phyloP scores from a whole-genome alignment of 306 rosid genomes.

The Oemleria cerasiformis region DNA sequence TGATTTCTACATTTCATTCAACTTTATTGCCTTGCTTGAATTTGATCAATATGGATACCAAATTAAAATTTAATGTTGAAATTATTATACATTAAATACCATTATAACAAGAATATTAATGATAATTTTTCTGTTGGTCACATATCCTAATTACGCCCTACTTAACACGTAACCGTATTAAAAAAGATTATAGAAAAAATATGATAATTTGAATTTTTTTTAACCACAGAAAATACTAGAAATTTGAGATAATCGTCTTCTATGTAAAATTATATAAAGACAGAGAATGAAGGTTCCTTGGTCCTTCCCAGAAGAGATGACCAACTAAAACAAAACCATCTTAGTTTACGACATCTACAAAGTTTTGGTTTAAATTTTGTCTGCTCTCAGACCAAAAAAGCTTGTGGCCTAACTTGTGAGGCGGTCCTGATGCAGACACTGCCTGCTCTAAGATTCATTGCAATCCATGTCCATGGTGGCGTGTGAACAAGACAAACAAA shows the following conservation, averaged over 20 bases:
- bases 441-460: too few relatives aligned
- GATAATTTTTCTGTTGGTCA: too few relatives aligned
- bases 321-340: background rate
- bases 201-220: too few relatives aligned
- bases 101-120: too few relatives aligned
- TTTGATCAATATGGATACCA: too few relatives aligned
- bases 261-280: background rate
- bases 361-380: constrained; percentile 16
- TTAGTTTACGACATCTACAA: background rate
- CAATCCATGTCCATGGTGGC: background rate
- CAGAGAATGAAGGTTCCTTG: constrained; percentile 30
- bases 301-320: constrained; percentile 28
- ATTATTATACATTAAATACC: too few relatives aligned
- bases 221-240: background rate
- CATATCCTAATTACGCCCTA: too few relatives aligned
- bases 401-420: constrained; percentile 17
- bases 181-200: too few relatives aligned
- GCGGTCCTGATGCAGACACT: constrained; percentile 11
- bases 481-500: background rate
- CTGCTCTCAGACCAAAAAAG: background rate
- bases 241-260: background rate
- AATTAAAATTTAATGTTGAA: too few relatives aligned
- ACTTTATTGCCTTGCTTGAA: too few relatives aligned
- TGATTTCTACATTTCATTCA: too few relatives aligned
- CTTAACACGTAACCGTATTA: too few relatives aligned